Conservation (phyloP, 2,329 filamentous ascomycete species). For the Aspergillus felis region DNA sequence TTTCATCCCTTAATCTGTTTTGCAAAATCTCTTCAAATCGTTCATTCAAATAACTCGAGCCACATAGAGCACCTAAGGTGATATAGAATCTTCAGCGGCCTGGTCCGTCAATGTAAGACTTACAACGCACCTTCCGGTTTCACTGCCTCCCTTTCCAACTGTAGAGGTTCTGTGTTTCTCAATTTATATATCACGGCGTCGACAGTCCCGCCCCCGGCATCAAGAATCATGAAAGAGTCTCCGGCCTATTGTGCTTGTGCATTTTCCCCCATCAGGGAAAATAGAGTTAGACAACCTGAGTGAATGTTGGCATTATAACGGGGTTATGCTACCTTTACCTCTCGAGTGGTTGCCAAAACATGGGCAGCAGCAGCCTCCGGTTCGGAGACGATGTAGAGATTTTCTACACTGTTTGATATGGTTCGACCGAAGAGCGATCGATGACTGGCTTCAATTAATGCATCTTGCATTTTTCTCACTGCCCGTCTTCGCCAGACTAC, state of each 20-base stretch:
- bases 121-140: slow-evolving; percentile 10
- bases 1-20: slow-evolving; percentile 9
- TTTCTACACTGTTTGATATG: slow-evolving; percentile 2
- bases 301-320: not conserved
- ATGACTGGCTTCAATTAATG: slow-evolving; percentile 2
- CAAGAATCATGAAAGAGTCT: slow-evolving; percentile 8
- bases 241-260: not conserved
- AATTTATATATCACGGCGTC: slow-evolving; percentile 11
- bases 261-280: no score
- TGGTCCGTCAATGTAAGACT: not conserved
- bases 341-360: slow-evolving; percentile 1
- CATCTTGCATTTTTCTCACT: slow-evolving; percentile 3
- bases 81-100: not conserved
- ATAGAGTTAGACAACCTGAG: no score
- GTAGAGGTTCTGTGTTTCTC: slow-evolving; percentile 2
- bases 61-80: slow-evolving; percentile 20
- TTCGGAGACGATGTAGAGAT: slow-evolving; percentile 14
- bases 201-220: slow-evolving; percentile 12
- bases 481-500: slow-evolving; percentile 3
- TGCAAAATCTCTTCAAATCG: slow-evolving; percentile 18
- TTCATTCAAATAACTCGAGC: slow-evolving; percentile 30
- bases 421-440: slow-evolving; percentile 1
- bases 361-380: slow-evolving; percentile 12
- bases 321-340: not conserved
- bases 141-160: slow-evolving; percentile 8